Evolutionary conservation across 345 rosid genomes (phyloP).

Genomic region (rapeseed (Brassica napus)): Da-Ae NC_063434.1:30870001-30870500

Average conservation of each 20-base stretch:
- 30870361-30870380: no score
- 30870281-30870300: not conserved
- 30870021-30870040: not conserved
- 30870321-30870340: not conserved
- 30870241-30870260: no score
- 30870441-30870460: constrained; percentile 20
- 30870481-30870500: not conserved
- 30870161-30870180: no score
- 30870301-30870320: not conserved
- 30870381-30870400: constrained; percentile 26
- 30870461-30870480: constrained; percentile 30
- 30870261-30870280: no score
- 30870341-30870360: not conserved
- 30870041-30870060: not conserved
- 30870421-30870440: not conserved
- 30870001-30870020: not conserved
- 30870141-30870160: no score
- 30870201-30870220: no score
- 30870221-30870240: no score
- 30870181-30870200: no score
- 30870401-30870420: not conserved
- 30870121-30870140: not conserved
- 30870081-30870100: no score
- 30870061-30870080: not conserved
- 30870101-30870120: not conserved